Evolutionary conservation across 2,329 filamentous ascomycete genomes (phyloP), one percentile per base, ranked within the genome.

Genomic region (Fusarium bactridioides): DNA sequence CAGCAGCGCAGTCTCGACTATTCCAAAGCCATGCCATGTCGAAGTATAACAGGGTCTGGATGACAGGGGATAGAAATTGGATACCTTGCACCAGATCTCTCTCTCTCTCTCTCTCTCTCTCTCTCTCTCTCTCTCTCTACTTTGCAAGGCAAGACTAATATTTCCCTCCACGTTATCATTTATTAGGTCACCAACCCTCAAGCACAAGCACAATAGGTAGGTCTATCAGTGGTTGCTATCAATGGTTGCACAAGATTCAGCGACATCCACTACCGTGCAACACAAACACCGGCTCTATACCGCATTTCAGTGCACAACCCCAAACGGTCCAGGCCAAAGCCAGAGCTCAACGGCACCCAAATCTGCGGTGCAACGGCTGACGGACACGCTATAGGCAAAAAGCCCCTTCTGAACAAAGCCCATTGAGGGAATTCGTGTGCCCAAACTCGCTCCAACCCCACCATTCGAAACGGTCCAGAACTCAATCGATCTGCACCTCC

Each of bases 401-500:
- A 53, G 44, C 41, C 65, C 65, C 56, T 67, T 70, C 65, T 72
- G 59, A 48, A 69, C 60, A 38, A 57, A 53, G 55, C 47, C 65
- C 61, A 43, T 60, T 45, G 65, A 53, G 61, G 61, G 47, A 67
- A 67, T 67, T 66, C 45, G 65, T 65, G 50, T 61, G 50, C 47
- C 61, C 64, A 69, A 67, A 69, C 74, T 71, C 55, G 44, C 48
- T 56, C 64, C 66, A 67, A 71, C 74, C 74, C 74, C 74, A 75
- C 74, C 65, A 72, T 62, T 58, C 61, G 62, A 61, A 66, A 77
- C 69, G 76, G 76, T 77, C 76, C 74, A 77, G 76, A 77, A 77
- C 76, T 77, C 69, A 61, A 77, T 77, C 63, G 76, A 77, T 76
- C 76, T 77, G 76, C 76, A 77, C 67, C 64, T 77, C 67, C 63